Evolutionary conservation across 2,329 filamentous ascomycete genomes (phyloP).

Genomic region (Phialophora macrospora): DNA sequence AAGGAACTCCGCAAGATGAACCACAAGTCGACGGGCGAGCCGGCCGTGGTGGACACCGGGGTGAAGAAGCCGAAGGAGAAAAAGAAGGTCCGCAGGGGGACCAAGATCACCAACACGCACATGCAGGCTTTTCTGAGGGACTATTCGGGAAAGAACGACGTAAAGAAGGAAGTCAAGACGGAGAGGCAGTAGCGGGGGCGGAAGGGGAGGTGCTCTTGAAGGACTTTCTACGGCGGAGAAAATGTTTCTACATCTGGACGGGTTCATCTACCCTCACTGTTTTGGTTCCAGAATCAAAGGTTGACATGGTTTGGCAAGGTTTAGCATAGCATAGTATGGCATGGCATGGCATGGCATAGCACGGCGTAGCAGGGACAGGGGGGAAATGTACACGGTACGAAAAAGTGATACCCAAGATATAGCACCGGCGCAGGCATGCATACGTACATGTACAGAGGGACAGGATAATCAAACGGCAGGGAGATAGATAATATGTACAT

Average conservation of each 20-base stretch:
- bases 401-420: conserved; percentile 5
- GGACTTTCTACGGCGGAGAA: neutral
- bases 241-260: neutral
- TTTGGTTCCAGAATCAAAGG: too few relatives aligned
- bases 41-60: conserved; percentile 62
- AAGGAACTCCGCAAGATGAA: conserved; percentile 75
- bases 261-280: neutral
- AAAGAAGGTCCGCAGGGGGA: conserved; percentile 73
- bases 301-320: neutral
- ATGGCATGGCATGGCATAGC: neutral
- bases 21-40: conserved; percentile 82
- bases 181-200: neutral
- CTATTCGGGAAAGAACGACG: conserved; percentile 29
- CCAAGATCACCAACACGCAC: conserved; percentile 85
- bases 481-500: neutral
- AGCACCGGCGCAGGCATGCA: neutral
- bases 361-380: neutral
- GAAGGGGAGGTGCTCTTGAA: neutral
- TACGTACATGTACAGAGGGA: neutral
- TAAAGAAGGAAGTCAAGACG: conserved; percentile 11
- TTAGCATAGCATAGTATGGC: neutral
- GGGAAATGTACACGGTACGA: neutral
- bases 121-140: conserved; percentile 59
- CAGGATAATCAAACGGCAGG: neutral
- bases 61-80: conserved; percentile 66